Percentiles rank a stretch among this genome's conserved stretches.
Conservation (phyloP, 257 asterid genomes). For the Gynochthodes officinalis region DNA sequence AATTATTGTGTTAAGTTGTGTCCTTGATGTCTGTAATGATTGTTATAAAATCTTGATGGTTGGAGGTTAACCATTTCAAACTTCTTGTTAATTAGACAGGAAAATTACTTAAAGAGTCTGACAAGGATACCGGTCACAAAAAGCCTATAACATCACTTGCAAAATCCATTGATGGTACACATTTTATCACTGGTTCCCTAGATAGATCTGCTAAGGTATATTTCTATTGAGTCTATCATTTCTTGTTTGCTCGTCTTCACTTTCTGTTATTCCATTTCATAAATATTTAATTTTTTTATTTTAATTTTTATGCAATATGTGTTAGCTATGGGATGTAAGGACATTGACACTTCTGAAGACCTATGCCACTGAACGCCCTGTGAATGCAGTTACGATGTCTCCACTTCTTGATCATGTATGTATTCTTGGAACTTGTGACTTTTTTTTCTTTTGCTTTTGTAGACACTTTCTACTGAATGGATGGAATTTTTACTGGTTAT, state of each 20-base stretch:
- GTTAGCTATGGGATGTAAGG: slow-evolving; percentile 92
- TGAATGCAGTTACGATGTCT: slow-evolving; percentile 92
- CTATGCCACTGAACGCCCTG: slow-evolving; percentile 70
- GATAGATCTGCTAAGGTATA: slow-evolving; percentile 92
- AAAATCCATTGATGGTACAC: slow-evolving; percentile 72
- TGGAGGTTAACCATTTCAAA: background rate
- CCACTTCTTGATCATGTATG: slow-evolving; percentile 91
- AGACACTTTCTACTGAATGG: background rate
- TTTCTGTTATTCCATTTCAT: background rate
- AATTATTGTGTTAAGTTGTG: background rate
- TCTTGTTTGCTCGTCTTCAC: background rate
- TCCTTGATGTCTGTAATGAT: background rate
- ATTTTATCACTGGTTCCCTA: slow-evolving; percentile 79
- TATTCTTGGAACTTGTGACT: background rate
- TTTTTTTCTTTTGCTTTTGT: background rate
- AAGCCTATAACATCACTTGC: slow-evolving; percentile 76
- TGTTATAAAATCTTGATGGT: background rate
- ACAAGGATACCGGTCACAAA: slow-evolving; percentile 71
- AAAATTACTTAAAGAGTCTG: slow-evolving; percentile 61
- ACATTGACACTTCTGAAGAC: slow-evolving; percentile 74
- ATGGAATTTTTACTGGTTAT: background rate
- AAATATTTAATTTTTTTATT: slow-evolving; percentile 15
- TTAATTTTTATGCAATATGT: slow-evolving; percentile 10
- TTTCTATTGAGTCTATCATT: background rate
- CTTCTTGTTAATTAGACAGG: slow-evolving; percentile 52